Evolutionary conservation across 345 rosid species (phyloP).

Genomic region (Adansonia digitata): DNA sequence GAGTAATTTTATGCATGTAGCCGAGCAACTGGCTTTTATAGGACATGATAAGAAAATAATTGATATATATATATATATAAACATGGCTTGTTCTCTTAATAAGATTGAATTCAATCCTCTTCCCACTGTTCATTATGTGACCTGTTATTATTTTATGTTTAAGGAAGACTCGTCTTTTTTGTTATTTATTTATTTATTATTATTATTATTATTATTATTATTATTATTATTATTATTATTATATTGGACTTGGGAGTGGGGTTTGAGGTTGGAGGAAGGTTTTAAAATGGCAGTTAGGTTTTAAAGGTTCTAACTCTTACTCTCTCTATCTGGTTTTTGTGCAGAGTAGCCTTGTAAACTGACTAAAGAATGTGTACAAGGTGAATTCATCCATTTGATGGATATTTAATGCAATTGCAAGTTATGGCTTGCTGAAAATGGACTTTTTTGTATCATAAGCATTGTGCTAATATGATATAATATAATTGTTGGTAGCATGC

Average conservation of each 20-base stretch:
- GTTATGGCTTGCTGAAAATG: constrained; percentile 26
- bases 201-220: no score
- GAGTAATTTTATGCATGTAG: not conserved
- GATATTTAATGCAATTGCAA: constrained; percentile 27
- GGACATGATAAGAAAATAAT: no score
- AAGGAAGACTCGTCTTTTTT: not conserved
- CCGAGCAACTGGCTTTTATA: not conserved
- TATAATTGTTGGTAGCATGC: constrained; percentile 20
- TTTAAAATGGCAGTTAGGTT: not conserved
- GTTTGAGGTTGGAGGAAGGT: not conserved
- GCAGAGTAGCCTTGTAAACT: constrained; percentile 43
- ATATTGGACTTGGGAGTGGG: not conserved
- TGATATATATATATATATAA: no score
- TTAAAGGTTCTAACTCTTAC: not conserved
- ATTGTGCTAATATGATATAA: constrained; percentile 25
- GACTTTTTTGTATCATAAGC: constrained; percentile 41
- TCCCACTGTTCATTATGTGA: not conserved
- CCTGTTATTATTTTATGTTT: not conserved
- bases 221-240: no score
- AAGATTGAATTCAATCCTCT: not conserved
- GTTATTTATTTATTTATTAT: no score
- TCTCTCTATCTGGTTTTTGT: constrained; percentile 10
- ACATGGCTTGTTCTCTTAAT: not conserved
- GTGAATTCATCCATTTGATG: constrained; percentile 33
- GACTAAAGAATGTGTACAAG: constrained; percentile 28